Percentiles rank a stretch among this genome's conserved stretches.
These are phyloP conservation scores for Cordyceps tenuipes DNA, from an alignment of 2,329 filamentous ascomycete species.

Conservation along the genomic window DNA sequence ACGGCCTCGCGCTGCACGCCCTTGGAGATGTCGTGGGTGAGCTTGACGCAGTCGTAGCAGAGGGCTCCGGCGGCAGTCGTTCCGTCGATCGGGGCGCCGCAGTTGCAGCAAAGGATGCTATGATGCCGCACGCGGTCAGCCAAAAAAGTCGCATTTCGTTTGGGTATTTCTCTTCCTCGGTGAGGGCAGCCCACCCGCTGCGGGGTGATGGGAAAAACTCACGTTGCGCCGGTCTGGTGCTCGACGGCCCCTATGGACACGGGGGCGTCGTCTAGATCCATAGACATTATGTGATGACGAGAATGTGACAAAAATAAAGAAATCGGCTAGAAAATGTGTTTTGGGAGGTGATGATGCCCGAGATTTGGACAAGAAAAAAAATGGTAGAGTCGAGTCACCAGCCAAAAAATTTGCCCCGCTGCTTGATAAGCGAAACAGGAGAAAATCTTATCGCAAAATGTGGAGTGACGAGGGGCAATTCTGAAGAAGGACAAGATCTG, in stretches of 20 bases:
- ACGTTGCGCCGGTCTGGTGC: slow-evolving; percentile 32
- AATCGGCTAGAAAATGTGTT: neutral
- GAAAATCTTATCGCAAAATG: slow-evolving; percentile 21
- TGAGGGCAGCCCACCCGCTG: slow-evolving; percentile 1
- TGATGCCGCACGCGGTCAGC: neutral
- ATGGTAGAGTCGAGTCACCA: slow-evolving; percentile 12
- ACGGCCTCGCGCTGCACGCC: slow-evolving; percentile 87
- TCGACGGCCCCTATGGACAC: slow-evolving; percentile 28
- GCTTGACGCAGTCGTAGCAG: slow-evolving; percentile 92
- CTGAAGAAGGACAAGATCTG: neutral
- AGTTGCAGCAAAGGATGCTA: slow-evolving; percentile 97
- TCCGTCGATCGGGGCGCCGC: slow-evolving; percentile 90
- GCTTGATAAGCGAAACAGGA: slow-evolving; percentile 27
- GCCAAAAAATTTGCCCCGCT: slow-evolving; percentile 26
- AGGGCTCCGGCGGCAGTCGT: slow-evolving; percentile 77
- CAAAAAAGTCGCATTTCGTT: neutral
- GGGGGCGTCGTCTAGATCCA: slow-evolving; percentile 37
- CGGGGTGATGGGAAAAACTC: slow-evolving; percentile 18
- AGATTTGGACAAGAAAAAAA: slow-evolving; percentile 9
- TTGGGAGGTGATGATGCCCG: neutral
- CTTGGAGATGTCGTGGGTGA: slow-evolving; percentile 85
- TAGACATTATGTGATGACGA: slow-evolving; percentile 25
- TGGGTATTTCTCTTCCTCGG: neutral
- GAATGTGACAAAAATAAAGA: slow-evolving; percentile 10
- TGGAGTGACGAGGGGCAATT: slow-evolving; percentile 5